Evolutionary conservation across 1,284 basidiomycete genomes (phyloP), one percentile per base, ranked within the genome.

Genomic region (Trametes polyzona): DNA sequence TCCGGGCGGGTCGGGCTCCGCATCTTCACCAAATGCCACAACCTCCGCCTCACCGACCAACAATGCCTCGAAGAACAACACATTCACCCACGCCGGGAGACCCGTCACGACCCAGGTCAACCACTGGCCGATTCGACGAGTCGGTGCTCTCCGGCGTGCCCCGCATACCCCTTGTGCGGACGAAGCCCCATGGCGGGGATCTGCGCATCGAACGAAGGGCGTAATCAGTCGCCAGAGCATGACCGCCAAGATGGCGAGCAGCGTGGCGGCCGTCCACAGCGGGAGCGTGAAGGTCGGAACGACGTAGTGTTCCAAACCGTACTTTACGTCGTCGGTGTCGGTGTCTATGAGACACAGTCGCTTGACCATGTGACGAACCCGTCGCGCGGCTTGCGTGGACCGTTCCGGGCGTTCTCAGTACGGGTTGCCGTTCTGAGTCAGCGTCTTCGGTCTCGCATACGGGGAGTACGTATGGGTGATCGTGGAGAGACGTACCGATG

Each of bases 401-500:
- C 33, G 49, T 5, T 50, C 39, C 4, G 61, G 56, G 7, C 29
- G 32, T 40, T 63, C 61, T 63, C 3, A 21, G 3, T 6, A 21
- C 8, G 0, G 24, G 11, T 10, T 27, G 14, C 16, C 26, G 6
- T 17, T n/a, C 2, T 37, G 23, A 35, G 33, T 36, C 3, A 7
- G n/a, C 14, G 0, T 37, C 21, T 12, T 12, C 17, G n/a, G 8
- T 10, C 16, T 36, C 27, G 19, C 8, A 17, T 1, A 21, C 10
- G n/a, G 11, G 8, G 14, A 12, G 7, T 6, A 7, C 11, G n/a
- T 2, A n/a, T 5, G 26, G 14, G 14, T n/a, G n/a, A n/a, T n/a
- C n/a, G n/a, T n/a, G n/a, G n/a, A n/a, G n/a, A n/a, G 12, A 17
- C 5, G 12, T 21, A 63, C 61, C 61, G 17, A 60, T 42, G 9